Conservation (phyloP, 176 grass and related monocot species). For the Elaeis guineensis region DNA sequence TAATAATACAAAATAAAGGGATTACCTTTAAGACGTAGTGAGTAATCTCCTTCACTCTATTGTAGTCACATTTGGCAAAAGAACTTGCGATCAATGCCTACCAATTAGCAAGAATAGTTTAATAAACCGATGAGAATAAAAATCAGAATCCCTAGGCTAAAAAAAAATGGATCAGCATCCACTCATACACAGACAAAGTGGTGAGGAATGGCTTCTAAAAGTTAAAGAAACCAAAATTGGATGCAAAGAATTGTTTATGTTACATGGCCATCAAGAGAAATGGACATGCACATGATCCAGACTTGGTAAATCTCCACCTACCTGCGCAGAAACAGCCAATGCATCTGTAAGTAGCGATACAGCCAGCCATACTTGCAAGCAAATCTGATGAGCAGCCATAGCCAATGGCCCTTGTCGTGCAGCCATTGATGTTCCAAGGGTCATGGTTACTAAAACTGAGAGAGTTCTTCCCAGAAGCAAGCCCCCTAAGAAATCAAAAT, state of each 20-base stretch:
- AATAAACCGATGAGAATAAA: no score
- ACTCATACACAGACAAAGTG: no score
- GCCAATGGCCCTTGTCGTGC: slow-evolving; percentile 83
- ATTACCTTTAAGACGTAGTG: slow-evolving; percentile 63
- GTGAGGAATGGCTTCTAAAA: not conserved
- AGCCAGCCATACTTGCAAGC: slow-evolving; percentile 53
- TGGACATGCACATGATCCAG: no score
- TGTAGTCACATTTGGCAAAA: slow-evolving; percentile 62
- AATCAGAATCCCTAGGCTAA: no score
- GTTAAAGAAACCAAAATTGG: not conserved
- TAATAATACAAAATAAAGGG: not conserved
- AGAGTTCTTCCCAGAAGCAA: slow-evolving; percentile 83
- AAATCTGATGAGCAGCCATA: slow-evolving; percentile 97
- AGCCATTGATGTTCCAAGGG: slow-evolving; percentile 95
- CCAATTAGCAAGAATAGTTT: slow-evolving; percentile 9
- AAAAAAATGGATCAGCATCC: no score
- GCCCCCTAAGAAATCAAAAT: slow-evolving; percentile 46
- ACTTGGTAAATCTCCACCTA: slow-evolving; percentile 7
- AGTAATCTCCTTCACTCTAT: slow-evolving; percentile 59
- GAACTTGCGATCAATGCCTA: slow-evolving; percentile 86
- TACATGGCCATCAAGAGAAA: no score
- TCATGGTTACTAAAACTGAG: slow-evolving; percentile 78
- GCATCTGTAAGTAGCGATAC: slow-evolving; percentile 39
- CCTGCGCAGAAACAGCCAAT: slow-evolving; percentile 63
- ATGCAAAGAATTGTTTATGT: no score